A percentile compares a stretch with the other conserved stretches of the same genome.
Conservation (phyloP, 75 land plant genomes). For the Pinus albicaulis region DNA sequence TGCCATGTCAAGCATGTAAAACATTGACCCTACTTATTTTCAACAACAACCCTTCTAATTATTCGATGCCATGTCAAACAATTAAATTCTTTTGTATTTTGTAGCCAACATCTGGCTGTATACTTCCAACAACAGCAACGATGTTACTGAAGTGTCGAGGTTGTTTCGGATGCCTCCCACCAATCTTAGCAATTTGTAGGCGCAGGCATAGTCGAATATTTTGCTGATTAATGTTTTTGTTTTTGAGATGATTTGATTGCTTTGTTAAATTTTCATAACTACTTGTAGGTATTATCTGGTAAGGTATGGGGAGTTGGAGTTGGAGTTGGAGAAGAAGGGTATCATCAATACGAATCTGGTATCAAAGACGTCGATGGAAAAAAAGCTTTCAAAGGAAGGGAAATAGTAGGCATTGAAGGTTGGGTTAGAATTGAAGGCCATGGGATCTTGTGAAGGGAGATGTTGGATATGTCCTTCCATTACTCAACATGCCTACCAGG, state of each 20-base stretch:
- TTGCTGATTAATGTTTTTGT: not conserved
- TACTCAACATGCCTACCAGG: slow-evolving; percentile 93
- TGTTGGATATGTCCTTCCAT: slow-evolving; percentile 99
- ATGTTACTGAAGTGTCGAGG: slow-evolving; percentile 36
- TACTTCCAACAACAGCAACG: not conserved
- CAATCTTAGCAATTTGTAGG: slow-evolving; percentile 59
- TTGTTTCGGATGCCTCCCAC: slow-evolving; percentile 86
- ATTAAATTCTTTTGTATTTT: too few species aligned
- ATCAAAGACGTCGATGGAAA: slow-evolving; percentile 87
- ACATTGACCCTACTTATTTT: too few species aligned
- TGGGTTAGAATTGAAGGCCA: slow-evolving; percentile 54
- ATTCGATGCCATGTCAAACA: too few species aligned
- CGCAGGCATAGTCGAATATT: not conserved
- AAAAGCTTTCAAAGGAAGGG: slow-evolving; percentile 80
- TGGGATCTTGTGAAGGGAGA: slow-evolving; percentile 80
- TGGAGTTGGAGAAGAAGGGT: slow-evolving; percentile 76
- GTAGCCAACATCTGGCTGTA: too few species aligned
- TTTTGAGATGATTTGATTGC: not conserved
- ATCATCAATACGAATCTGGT: slow-evolving; percentile 91
- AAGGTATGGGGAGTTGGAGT: slow-evolving; percentile 93
- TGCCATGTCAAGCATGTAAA: too few species aligned
- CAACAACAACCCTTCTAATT: too few species aligned
- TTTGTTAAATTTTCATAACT: too few species aligned
- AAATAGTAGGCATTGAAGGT: slow-evolving; percentile 63
- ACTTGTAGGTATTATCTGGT: slow-evolving; percentile 79